Percentiles rank a stretch among this genome's conserved stretches.
These are phyloP conservation scores for Wickerhamiella nectarea DNA, from an alignment of 805 yeast genomes.

Conservation along the genomic window DNA sequence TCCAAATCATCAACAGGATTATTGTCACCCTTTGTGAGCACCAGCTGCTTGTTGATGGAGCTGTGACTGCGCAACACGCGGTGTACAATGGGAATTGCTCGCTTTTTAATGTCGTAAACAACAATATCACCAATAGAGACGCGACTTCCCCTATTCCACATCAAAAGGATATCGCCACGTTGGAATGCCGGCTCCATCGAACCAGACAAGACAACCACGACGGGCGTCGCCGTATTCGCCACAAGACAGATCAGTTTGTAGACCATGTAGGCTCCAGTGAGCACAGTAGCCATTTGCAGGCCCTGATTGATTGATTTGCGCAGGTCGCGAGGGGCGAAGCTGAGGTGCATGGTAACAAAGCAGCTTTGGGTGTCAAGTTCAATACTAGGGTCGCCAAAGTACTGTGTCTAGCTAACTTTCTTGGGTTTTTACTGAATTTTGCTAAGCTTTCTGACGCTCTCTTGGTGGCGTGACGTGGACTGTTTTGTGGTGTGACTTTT, in stretches of 20 bases:
- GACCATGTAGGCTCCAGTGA: slow-evolving; percentile 79
- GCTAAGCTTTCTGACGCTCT: no score
- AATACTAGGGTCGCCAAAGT: no score
- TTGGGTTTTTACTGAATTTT: no score
- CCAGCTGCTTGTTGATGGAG: slow-evolving; percentile 39
- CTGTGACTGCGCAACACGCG: slow-evolving; percentile 80
- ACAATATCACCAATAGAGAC: slow-evolving; percentile 84
- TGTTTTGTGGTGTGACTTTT: no score
- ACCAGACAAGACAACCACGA: slow-evolving; percentile 93
- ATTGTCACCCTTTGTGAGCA: slow-evolving; percentile 93
- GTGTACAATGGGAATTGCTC: slow-evolving; percentile 91
- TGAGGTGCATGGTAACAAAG: slow-evolving; percentile 2
- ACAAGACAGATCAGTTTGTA: slow-evolving; percentile 74
- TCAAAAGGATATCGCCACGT: slow-evolving; percentile 83
- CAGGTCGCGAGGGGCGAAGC: slow-evolving; percentile 15
- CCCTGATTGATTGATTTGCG: slow-evolving; percentile 33
- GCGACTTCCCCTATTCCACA: slow-evolving; percentile 68
- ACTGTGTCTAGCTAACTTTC: no score
- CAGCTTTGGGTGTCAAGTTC: no score
- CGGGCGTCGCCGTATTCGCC: slow-evolving; percentile 78
- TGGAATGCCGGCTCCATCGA: slow-evolving; percentile 99
- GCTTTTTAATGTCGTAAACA: slow-evolving; percentile 70
- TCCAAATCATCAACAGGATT: slow-evolving; percentile 85
- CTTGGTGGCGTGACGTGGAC: no score
- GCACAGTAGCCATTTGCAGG: slow-evolving; percentile 60